Evolutionary conservation across 75 land plant genomes (phyloP).

Genomic region (Pinus albicaulis): DNA sequence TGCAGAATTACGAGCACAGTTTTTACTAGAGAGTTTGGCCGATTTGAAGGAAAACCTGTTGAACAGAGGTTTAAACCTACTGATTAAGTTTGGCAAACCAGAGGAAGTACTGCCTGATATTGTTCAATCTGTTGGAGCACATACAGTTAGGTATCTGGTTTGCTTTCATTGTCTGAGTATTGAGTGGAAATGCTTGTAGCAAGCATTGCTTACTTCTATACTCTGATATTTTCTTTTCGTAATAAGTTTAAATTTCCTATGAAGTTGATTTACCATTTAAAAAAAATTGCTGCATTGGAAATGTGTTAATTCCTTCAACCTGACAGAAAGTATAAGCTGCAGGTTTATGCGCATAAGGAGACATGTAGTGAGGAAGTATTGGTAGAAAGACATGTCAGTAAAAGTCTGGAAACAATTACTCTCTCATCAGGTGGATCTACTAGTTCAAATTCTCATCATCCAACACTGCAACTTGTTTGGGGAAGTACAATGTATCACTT

Average conservation of each 20-base stretch:
- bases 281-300: not conserved
- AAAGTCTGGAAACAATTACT: constrained; percentile 31
- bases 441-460: constrained; percentile 3
- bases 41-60: constrained; percentile 70
- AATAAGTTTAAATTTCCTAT: not conserved
- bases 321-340: constrained; percentile 9
- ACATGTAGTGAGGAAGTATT: constrained; percentile 90
- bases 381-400: constrained; percentile 61
- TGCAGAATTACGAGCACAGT: constrained; percentile 84
- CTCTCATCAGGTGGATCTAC: constrained; percentile 7
- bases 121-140: constrained; percentile 69
- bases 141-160: constrained; percentile 56
- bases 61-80: constrained; percentile 67
- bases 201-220: not conserved
- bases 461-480: constrained; percentile 78
- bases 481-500: constrained; percentile 92
- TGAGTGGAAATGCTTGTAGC: not conserved
- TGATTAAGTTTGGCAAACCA: constrained; percentile 80
- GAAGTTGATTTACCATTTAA: not conserved
- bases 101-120: constrained; percentile 77
- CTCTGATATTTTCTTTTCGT: not conserved
- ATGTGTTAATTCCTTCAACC: not conserved
- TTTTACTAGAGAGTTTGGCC: constrained; percentile 73
- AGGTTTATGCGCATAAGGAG: constrained; percentile 97
- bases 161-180: constrained; percentile 6